A percentile compares a stretch with the other conserved stretches of the same genome.
Conservation (phyloP, 2,329 filamentous ascomycete species). For the Colletotrichum tofieldiae region DNA sequence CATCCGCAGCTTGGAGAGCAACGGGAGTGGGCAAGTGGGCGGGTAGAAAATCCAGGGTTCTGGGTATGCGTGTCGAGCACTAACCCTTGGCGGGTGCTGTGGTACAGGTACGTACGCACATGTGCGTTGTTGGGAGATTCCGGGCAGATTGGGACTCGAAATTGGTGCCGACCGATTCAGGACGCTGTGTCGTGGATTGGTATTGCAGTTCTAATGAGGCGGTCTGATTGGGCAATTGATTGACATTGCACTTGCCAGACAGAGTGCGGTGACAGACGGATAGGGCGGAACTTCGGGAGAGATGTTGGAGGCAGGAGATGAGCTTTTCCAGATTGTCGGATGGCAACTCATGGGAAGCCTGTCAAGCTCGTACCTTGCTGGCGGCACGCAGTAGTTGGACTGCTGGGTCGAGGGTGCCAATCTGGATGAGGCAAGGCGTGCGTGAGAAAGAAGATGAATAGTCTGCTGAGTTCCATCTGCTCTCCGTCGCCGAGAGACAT, state of each 20-base stretch:
- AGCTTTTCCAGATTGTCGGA: conserved; percentile 28
- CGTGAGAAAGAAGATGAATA: not conserved
- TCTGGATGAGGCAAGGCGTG: not conserved
- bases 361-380: conserved; percentile 7
- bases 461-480: not conserved
- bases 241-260: conserved; percentile 32
- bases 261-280: conserved; percentile 17
- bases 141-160: not conserved
- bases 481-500: not conserved
- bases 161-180: conserved; percentile 8
- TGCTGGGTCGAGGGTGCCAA: not conserved
- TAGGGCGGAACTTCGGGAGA: conserved; percentile 10
- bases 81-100: not conserved
- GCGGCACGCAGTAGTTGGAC: not conserved
- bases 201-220: conserved; percentile 19
- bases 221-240: conserved; percentile 36
- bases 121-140: not conserved
- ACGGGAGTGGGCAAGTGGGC: conserved; percentile 10
- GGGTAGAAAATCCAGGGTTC: conserved; percentile 31
- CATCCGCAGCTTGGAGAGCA: conserved; percentile 3
- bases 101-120: not conserved
- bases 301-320: conserved; percentile 24
- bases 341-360: conserved; percentile 13
- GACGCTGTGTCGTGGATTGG: conserved; percentile 12
- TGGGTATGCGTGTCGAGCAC: not conserved